Evolutionary conservation across 805 yeast genomes (phyloP), one percentile per base, ranked within the genome.

Genomic region (Candida pini): DNA sequence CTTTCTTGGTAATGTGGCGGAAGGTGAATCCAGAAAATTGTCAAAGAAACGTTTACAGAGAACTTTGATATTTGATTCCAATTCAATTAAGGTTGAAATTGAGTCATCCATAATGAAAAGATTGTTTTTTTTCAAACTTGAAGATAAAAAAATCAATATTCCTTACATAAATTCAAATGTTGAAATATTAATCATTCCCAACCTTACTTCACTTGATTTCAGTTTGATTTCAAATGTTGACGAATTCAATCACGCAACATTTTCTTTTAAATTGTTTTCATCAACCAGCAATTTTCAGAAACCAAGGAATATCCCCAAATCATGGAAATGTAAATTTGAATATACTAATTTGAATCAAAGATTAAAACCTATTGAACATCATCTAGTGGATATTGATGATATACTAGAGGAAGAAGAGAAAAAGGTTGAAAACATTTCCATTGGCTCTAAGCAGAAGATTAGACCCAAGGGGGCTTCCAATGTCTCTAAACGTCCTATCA

Each of bases 301-400:
- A 10, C 56, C 56, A 12, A 28, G 18, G 6, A 39, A 41, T 18
- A 4, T 40, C 12, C 45, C 43, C 2, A 22, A 6, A 2, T 10
- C 17, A 5, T 10, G 18, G 5, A 22, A 13, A 1, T 8, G 36
- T 8, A 14, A 29, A 15, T 43, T 31, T 34, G 24, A 34, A n/a
- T 48, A 46, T 23, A 22, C 33, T n/a, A 48, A 48, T 21, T 29
- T 44, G 17, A 42, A 48, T 26, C 28, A 34, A 13, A n/a, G n/a
- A n/a, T n/a, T n/a, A n/a, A n/a, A n/a, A n/a, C n/a, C n/a, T n/a
- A n/a, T n/a, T n/a, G n/a, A n/a, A n/a, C 12, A 14, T 19, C 14
- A 9, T 2, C 6, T 19, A 25, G 12, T n/a, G 12, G 27, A 31
- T 5, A 30, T 26, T 6, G 12, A 29, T 7, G 34, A 33, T 16